These are phyloP conservation scores for Avena eriantha DNA, from an alignment of 176 grass and related monocot genomes.

Conservation along the genomic window DNA sequence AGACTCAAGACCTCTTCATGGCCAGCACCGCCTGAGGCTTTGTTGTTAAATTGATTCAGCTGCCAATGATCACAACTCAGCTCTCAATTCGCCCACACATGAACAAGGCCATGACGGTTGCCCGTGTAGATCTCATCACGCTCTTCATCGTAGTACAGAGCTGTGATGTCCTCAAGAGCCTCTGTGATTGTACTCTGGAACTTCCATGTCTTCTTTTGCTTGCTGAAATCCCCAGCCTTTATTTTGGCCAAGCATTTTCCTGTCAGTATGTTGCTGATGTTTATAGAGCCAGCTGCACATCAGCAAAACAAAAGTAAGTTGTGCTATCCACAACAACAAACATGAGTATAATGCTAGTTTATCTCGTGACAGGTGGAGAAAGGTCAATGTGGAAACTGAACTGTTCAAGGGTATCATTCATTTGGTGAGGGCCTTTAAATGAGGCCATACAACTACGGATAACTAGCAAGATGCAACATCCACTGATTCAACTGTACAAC, in stretches of 20 bases:
- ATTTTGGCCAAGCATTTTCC: slow-evolving; percentile 91
- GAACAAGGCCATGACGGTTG: slow-evolving; percentile 81
- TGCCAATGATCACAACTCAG: slow-evolving; percentile 27
- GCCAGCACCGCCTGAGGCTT: slow-evolving; percentile 28
- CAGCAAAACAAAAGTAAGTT: background rate
- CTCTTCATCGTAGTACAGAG: slow-evolving; percentile 87
- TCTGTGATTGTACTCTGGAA: slow-evolving; percentile 69
- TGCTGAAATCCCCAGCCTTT: slow-evolving; percentile 47
- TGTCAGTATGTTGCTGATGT: slow-evolving; percentile 92
- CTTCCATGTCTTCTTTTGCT: slow-evolving; percentile 55
- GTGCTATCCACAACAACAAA: background rate
- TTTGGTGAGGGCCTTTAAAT: background rate
- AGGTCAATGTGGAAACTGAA: background rate
- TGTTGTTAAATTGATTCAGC: slow-evolving; percentile 16
- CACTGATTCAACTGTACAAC: background rate
- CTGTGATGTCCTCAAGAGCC: slow-evolving; percentile 88
- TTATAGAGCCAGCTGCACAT: slow-evolving; percentile 79
- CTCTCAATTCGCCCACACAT: slow-evolving; percentile 90
- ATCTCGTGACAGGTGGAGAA: background rate
- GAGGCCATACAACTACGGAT: background rate
- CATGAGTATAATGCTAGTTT: background rate
- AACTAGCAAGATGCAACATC: slow-evolving; percentile 7
- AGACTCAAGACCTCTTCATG: slow-evolving; percentile 8
- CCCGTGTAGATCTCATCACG: slow-evolving; percentile 92
- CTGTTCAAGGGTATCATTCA: background rate